Evolutionary conservation across 176 grass and related monocot species (phyloP).

Genomic region (Musa acuminata): DNA sequence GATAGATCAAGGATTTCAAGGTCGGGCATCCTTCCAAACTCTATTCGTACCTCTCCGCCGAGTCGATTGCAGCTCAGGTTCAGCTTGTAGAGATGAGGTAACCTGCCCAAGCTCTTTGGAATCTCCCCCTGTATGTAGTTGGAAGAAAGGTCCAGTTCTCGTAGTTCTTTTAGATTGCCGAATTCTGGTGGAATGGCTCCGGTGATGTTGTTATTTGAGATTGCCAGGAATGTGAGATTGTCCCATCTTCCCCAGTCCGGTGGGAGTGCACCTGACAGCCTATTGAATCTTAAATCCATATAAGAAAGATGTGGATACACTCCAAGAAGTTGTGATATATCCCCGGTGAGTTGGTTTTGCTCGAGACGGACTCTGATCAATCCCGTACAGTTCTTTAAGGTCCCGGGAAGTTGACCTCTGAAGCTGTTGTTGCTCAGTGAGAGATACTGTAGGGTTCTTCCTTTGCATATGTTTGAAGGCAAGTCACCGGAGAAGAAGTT

Average conservation of each 20-base stretch:
- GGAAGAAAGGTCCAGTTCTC: neutral
- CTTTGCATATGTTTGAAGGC: too few relatives aligned
- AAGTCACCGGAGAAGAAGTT: too few relatives aligned
- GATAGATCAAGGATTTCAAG: slow-evolving; percentile 14
- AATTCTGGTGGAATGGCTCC: neutral
- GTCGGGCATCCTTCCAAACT: neutral
- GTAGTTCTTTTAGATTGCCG: neutral
- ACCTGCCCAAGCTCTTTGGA: neutral
- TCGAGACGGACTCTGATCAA: neutral
- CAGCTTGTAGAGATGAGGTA: neutral
- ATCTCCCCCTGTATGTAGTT: neutral
- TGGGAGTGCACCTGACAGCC: neutral
- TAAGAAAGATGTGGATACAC: neutral
- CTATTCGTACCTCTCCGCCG: neutral
- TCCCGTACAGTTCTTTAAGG: slow-evolving; percentile 15
- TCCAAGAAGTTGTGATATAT: slow-evolving; percentile 22
- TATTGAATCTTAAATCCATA: neutral
- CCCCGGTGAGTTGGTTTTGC: neutral
- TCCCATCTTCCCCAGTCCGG: neutral
- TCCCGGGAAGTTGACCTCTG: neutral
- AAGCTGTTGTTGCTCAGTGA: neutral
- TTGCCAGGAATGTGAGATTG: neutral
- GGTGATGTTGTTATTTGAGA: too few relatives aligned
- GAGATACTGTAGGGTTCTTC: too few relatives aligned
- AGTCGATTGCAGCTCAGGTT: neutral